Percentiles rank a stretch among this genome's conserved stretches.
These are phyloP conservation scores for Luffa aegyptiaca DNA, from an alignment of 306 rosid genomes.

Conservation along the genomic window DNA sequence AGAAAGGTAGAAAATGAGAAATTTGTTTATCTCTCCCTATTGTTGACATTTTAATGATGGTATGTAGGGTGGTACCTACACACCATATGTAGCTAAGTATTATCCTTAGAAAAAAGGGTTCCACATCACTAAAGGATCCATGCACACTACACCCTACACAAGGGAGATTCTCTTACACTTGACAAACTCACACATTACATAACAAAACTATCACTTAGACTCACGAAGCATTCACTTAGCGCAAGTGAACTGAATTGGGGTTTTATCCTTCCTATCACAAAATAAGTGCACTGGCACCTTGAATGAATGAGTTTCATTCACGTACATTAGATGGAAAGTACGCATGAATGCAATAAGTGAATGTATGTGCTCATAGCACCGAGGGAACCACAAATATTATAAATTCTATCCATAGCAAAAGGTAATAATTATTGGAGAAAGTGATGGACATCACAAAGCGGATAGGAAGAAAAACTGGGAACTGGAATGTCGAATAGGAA, in stretches of 20 bases:
- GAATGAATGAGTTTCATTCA: background rate
- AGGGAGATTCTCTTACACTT: background rate
- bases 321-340: background rate
- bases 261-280: background rate
- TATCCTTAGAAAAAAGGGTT: too few relatives aligned
- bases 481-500: background rate
- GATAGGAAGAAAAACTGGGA: background rate
- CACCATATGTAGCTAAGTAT: too few relatives aligned
- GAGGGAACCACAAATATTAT: background rate
- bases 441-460: background rate
- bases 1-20: too few relatives aligned
- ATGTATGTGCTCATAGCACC: background rate
- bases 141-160: background rate
- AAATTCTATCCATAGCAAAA: background rate
- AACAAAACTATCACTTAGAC: background rate
- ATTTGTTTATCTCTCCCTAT: too few relatives aligned
- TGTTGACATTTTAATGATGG: too few relatives aligned
- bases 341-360: background rate
- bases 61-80: too few relatives aligned
- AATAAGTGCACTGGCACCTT: background rate
- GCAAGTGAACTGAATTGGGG: background rate
- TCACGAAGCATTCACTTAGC: background rate
- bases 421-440: background rate
- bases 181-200: background rate
- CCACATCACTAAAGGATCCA: background rate